phyloP scores from a whole-genome alignment of 192 early-diverging fungal genomes.

The Gaertneriomyces semiglobifer region DNA sequence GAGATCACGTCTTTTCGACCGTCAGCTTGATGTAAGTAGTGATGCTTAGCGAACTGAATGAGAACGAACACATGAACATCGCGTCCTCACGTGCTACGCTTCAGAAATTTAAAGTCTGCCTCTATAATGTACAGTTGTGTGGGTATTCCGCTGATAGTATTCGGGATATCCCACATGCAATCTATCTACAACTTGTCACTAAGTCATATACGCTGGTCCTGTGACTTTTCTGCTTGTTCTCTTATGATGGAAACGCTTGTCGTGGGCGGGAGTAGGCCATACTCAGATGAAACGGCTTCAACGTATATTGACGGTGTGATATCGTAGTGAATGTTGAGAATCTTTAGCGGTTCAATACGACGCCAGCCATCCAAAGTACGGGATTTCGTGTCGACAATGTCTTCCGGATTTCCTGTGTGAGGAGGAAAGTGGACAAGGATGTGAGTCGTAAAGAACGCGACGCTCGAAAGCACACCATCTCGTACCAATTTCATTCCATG shows the following conservation, averaged over 20 bases:
- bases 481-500: conserved; percentile 82
- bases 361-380: conserved; percentile 62
- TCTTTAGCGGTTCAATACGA: conserved; percentile 67
- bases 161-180: too few species aligned
- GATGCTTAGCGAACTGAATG: too few species aligned
- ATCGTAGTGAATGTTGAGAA: conserved; percentile 91
- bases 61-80: too few species aligned
- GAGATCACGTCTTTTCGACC: too few species aligned
- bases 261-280: conserved; percentile 55
- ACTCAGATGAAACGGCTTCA: conserved; percentile 85
- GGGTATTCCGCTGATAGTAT: too few species aligned
- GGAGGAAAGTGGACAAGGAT: neutral
- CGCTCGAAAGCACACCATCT: neutral
- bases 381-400: conserved; percentile 57
- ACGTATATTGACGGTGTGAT: conserved; percentile 93
- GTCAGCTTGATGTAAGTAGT: too few species aligned
- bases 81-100: too few species aligned
- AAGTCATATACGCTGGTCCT: too few species aligned
- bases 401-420: conserved; percentile 69
- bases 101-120: too few species aligned
- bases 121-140: too few species aligned
- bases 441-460: conserved; percentile 4
- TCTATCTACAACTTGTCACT: too few species aligned
- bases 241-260: neutral
- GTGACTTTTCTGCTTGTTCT: too few species aligned